phyloP scores from a whole-genome alignment of 176 grass and related monocot genomes.

The Avena atlantica region DNA sequence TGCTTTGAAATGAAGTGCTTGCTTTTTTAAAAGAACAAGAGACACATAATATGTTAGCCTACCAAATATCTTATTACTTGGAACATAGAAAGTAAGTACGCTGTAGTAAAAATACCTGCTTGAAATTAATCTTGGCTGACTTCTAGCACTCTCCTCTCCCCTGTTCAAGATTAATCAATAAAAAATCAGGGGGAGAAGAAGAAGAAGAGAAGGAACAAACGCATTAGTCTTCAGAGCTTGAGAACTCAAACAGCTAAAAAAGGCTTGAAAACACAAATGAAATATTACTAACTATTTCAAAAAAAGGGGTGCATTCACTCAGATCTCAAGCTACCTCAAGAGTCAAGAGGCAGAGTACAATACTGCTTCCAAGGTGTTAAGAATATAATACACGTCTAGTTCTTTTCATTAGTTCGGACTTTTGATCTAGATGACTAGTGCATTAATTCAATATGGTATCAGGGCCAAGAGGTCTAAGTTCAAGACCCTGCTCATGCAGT shows the following conservation, averaged over 20 bases:
- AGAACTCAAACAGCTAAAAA: too few relatives aligned
- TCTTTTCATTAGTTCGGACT: too few relatives aligned
- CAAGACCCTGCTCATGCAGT: too few relatives aligned
- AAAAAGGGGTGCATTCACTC: background rate
- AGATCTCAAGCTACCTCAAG: background rate
- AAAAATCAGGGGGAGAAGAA: background rate
- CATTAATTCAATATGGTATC: too few relatives aligned
- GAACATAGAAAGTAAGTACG: background rate
- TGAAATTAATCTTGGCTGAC: slow-evolving; percentile 17
- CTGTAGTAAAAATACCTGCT: slow-evolving; percentile 21
- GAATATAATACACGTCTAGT: too few relatives aligned
- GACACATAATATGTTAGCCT: background rate
- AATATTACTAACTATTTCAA: slow-evolving; percentile 19
- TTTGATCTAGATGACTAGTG: too few relatives aligned
- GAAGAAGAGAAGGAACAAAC: background rate
- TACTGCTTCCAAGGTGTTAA: background rate
- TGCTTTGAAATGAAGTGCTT: slow-evolving; percentile 1
- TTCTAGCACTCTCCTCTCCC: slow-evolving; percentile 3
- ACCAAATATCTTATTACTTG: too few relatives aligned
- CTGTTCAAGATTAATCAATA: slow-evolving; percentile 7
- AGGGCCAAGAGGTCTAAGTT: too few relatives aligned
- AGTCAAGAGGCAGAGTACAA: background rate
- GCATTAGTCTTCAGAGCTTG: background rate
- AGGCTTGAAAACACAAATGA: background rate
- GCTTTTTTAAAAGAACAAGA: background rate